Evolutionary conservation across 495 filamentous ascomycete genomes (phyloP).

Genomic region (Chaetomium fimeti): DNA sequence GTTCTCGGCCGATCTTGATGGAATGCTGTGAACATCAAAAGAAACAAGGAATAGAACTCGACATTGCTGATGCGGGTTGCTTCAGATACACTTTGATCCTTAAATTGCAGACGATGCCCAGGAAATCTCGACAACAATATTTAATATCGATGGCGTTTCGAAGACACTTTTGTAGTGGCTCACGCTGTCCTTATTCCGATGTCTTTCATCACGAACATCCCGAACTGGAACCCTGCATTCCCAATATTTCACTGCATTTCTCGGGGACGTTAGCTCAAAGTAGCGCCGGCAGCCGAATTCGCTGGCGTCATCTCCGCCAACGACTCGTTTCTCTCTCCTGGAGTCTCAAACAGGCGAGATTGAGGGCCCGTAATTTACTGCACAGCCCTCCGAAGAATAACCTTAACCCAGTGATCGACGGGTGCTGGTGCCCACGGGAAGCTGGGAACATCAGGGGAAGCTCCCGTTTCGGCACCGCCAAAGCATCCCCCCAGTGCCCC

Average conservation of each 20-base stretch:
- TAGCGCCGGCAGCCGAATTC: not conserved
- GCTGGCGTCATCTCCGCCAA: not conserved
- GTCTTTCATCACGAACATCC: no score
- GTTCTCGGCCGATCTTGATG: not conserved
- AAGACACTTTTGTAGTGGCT: no score
- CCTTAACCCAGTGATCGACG: constrained; percentile 1
- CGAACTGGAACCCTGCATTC: no score
- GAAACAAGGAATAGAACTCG: no score
- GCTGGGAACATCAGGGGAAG: constrained; percentile 8
- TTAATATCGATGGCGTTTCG: no score
- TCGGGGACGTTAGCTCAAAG: not conserved
- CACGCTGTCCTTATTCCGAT: no score
- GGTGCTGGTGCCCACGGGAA: not conserved
- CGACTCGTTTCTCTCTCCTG: not conserved
- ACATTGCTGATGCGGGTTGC: no score
- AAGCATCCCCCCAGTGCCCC: not conserved
- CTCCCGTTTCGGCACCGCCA: not conserved
- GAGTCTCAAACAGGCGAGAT: constrained; percentile 10
- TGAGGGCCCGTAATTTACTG: constrained; percentile 4
- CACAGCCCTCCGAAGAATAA: not conserved
- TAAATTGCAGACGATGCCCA: no score
- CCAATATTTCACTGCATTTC: no score
- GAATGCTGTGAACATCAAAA: not conserved
- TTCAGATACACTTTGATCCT: no score
- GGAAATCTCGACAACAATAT: no score